Conservation (phyloP, 2,329 filamentous ascomycete genomes). For the Trichoderma sp. region DNA sequence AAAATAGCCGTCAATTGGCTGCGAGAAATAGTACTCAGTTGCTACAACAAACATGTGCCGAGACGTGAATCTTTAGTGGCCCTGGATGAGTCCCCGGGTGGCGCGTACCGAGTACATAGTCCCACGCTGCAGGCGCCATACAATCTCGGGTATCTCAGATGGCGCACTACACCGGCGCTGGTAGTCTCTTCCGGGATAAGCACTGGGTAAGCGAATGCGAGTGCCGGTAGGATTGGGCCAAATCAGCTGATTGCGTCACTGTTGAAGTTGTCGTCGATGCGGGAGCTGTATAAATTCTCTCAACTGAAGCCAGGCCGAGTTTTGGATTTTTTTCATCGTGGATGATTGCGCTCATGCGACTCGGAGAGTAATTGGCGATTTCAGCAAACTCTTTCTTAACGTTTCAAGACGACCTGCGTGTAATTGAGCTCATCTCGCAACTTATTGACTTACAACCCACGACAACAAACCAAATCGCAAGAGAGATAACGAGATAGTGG, state of each 20-base stretch:
- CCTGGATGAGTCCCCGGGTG: too few species aligned
- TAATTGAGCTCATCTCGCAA: not conserved
- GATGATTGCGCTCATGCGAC: not conserved
- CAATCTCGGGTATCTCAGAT: not conserved
- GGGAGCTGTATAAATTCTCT: not conserved
- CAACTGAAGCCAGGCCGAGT: not conserved
- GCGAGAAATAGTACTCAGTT: too few species aligned
- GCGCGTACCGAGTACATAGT: not conserved
- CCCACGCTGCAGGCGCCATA: not conserved
- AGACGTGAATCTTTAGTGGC: not conserved
- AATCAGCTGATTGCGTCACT: slow-evolving; percentile 14
- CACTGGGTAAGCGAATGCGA: not conserved
- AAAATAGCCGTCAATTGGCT: not conserved
- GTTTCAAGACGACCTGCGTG: not conserved
- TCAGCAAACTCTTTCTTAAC: not conserved
- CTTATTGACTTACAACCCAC: not conserved
- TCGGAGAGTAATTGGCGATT: rapidly evolving
- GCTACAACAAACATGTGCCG: not conserved
- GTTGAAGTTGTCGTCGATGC: not conserved
- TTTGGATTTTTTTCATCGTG: not conserved
- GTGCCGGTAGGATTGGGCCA: not conserved
- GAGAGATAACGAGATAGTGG: not conserved
- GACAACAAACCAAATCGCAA: not conserved
- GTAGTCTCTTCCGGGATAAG: not conserved
- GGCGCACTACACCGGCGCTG: not conserved